These are phyloP conservation scores for Nakazawaea populi DNA, from an alignment of 805 yeast species.

Conservation along the genomic window DNA sequence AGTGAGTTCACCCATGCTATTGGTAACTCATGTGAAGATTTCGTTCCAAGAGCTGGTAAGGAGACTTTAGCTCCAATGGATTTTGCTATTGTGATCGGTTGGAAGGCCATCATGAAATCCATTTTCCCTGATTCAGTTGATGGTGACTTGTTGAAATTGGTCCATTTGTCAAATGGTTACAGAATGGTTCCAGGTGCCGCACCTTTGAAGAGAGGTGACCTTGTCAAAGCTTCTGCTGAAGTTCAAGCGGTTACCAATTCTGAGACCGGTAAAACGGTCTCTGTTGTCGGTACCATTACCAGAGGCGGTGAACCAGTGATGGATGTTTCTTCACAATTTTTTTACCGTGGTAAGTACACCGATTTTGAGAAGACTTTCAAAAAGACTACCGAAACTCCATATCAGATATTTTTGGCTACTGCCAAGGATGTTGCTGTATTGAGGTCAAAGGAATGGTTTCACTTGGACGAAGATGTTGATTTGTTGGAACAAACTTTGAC, in stretches of 20 bases:
- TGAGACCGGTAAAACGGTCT: slow-evolving; percentile 91
- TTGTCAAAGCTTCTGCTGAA: slow-evolving; percentile 75
- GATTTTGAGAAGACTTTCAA: slow-evolving; percentile 93
- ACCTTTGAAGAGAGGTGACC: slow-evolving; percentile 85
- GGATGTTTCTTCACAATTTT: slow-evolving; percentile 93
- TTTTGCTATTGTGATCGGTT: slow-evolving; percentile 95
- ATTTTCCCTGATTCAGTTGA: slow-evolving; percentile 95
- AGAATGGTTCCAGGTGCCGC: slow-evolving; percentile 87
- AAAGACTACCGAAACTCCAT: slow-evolving; percentile 81
- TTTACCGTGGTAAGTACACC: slow-evolving; percentile 86
- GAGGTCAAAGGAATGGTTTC: slow-evolving; percentile 97
- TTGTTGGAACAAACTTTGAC: slow-evolving; percentile 75
- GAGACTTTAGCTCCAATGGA: slow-evolving; percentile 95
- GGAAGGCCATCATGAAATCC: slow-evolving; percentile 98
- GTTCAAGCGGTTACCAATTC: slow-evolving; percentile 86
- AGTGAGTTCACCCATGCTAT: slow-evolving; percentile 94
- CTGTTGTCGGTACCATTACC: slow-evolving; percentile 83
- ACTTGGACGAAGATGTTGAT: slow-evolving; percentile 60
- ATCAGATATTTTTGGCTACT: slow-evolving; percentile 64
- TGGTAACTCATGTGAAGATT: slow-evolving; percentile 95
- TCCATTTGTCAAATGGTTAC: slow-evolving; percentile 93
- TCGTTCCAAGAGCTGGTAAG: slow-evolving; percentile 82
- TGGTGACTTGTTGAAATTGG: slow-evolving; percentile 91
- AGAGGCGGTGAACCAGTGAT: slow-evolving; percentile 76
- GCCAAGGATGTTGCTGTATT: slow-evolving; percentile 90